Conservation (phyloP, 2,329 filamentous ascomycete genomes). For the Fusarium heterosporum region DNA sequence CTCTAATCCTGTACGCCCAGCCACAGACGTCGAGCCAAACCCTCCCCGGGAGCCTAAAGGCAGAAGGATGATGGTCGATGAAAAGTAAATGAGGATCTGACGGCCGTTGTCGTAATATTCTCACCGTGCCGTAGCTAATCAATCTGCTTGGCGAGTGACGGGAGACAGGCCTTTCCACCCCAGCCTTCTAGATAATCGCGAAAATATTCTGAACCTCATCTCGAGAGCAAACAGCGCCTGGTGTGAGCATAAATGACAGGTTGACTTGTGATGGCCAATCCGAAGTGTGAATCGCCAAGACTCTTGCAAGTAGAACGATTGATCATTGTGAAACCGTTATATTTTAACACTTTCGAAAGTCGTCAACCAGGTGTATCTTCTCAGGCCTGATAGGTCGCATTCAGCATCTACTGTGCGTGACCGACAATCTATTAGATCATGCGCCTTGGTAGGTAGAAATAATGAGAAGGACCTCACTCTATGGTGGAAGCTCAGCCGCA, state of each 20-base stretch:
- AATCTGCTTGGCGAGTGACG: not conserved
- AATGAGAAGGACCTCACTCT: slow-evolving; percentile 18
- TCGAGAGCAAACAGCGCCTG: not conserved
- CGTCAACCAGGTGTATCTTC: not conserved
- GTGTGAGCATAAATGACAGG: not conserved
- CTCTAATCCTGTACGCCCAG: slow-evolving; percentile 17
- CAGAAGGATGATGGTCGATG: not conserved
- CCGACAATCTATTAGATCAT: slow-evolving; percentile 26
- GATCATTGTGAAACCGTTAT: not conserved
- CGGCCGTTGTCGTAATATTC: slow-evolving; percentile 6
- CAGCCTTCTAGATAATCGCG: not conserved
- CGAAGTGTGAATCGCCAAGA: not conserved
- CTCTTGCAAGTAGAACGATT: not conserved
- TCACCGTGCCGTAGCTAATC: slow-evolving; percentile 26
- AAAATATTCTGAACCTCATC: not conserved
- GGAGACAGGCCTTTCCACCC: no score
- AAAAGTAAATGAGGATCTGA: not conserved
- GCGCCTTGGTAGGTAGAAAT: slow-evolving; percentile 5
- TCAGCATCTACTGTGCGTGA: slow-evolving; percentile 23
- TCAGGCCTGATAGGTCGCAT: slow-evolving; percentile 16
- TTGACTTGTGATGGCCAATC: not conserved
- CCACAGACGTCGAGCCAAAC: slow-evolving; percentile 6
- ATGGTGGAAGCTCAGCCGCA: slow-evolving; percentile 44
- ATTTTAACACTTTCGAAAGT: slow-evolving; percentile 8
- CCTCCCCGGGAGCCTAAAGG: slow-evolving; percentile 2